These are phyloP conservation scores for Dactylellina haptotyla DNA, from an alignment of 2,329 filamentous ascomycete genomes.

Conservation along the genomic window DNA sequence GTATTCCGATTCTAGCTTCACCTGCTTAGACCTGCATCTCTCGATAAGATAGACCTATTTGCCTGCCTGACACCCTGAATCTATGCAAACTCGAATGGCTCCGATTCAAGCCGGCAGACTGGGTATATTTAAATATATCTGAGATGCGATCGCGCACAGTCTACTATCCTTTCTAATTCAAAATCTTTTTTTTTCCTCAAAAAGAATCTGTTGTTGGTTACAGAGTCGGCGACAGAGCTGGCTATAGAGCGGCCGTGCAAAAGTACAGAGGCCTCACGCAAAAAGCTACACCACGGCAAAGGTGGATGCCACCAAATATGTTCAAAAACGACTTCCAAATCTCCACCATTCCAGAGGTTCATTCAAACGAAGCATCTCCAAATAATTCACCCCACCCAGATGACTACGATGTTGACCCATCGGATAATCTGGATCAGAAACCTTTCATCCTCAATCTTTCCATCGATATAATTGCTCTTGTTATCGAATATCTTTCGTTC, in stretches of 20 bases:
- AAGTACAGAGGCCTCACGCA: background rate
- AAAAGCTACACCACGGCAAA: background rate
- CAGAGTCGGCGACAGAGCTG: no score
- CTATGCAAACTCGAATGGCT: slow-evolving; percentile 19
- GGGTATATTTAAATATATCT: slow-evolving; percentile 52
- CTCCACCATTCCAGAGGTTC: slow-evolving; percentile 28
- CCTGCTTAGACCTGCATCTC: slow-evolving; percentile 43
- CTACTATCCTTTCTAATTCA: no score
- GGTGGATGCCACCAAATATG: slow-evolving; percentile 15
- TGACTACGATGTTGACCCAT: slow-evolving; percentile 31
- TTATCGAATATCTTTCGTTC: slow-evolving; percentile 39
- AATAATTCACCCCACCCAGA: background rate
- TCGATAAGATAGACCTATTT: slow-evolving; percentile 41
- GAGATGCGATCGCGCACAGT: slow-evolving; percentile 37
- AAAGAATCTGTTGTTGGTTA: no score
- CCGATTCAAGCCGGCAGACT: slow-evolving; percentile 24
- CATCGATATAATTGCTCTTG: slow-evolving; percentile 35
- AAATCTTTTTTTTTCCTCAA: no score
- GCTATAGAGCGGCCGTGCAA: no score
- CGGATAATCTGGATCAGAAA: slow-evolving; percentile 7
- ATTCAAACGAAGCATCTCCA: slow-evolving; percentile 25
- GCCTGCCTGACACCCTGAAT: slow-evolving; percentile 9
- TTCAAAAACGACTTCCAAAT: slow-evolving; percentile 41
- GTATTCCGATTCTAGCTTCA: slow-evolving; percentile 26
- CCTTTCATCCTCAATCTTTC: slow-evolving; percentile 37